Evolutionary conservation across 495 filamentous ascomycete genomes (phyloP).

Genomic region (Penicillium simplicissimum): DNA sequence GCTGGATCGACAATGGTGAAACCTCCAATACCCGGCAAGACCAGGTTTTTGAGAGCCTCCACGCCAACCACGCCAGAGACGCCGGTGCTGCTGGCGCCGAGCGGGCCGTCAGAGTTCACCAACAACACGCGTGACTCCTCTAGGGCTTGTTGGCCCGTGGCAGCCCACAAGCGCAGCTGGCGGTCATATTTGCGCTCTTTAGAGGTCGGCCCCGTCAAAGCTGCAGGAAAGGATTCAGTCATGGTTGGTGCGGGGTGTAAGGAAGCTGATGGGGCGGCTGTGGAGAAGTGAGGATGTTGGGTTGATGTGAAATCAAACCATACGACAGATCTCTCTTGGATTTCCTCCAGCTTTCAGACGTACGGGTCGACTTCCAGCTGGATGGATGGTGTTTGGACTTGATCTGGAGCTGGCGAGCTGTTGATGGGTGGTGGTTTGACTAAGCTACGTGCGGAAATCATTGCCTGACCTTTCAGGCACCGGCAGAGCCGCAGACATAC

Average conservation of each 20-base stretch:
- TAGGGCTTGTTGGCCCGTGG: slow-evolving; percentile 84
- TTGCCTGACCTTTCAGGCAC: not conserved
- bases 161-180: slow-evolving; percentile 93
- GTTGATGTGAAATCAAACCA: not conserved
- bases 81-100: slow-evolving; percentile 35
- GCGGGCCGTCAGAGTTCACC: slow-evolving; percentile 65
- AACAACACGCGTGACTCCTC: slow-evolving; percentile 88
- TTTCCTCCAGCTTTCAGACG: not conserved
- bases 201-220: slow-evolving; percentile 63
- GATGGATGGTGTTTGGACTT: not conserved
- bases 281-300: not conserved
- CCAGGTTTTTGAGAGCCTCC: slow-evolving; percentile 94
- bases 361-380: not conserved
- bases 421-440: slow-evolving; percentile 16
- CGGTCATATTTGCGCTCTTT: slow-evolving; percentile 96
- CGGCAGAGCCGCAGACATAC: not conserved
- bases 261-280: not conserved
- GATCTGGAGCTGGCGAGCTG: not conserved
- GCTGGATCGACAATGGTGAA: slow-evolving; percentile 90
- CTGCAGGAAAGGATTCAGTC: slow-evolving; percentile 41
- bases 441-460: slow-evolving; percentile 10
- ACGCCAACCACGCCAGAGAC: slow-evolving; percentile 81
- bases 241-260: slow-evolving; percentile 26
- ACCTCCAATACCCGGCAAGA: slow-evolving; percentile 89
- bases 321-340: not conserved